Conservation (phyloP, 176 grass and related monocot genomes). For the Carex myosuroides region DNA sequence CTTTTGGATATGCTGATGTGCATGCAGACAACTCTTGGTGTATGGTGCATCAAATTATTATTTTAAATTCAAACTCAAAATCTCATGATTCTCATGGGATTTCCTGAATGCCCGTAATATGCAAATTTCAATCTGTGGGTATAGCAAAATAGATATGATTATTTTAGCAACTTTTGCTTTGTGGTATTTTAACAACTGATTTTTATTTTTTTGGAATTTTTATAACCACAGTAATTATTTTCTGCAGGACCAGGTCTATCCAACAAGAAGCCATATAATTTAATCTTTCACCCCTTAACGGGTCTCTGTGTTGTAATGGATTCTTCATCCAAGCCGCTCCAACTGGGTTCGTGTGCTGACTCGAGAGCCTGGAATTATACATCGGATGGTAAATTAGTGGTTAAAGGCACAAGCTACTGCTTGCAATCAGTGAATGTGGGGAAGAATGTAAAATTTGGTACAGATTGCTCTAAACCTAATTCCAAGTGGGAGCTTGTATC, state of each 20-base stretch:
- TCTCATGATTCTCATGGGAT: not conserved
- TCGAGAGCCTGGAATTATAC: conserved; percentile 76
- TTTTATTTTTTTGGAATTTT: not conserved
- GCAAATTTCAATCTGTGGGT: not conserved
- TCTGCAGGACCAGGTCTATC: conserved; percentile 66
- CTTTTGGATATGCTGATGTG: not conserved
- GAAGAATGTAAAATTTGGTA: conserved; percentile 35
- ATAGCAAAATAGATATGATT: not conserved
- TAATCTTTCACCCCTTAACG: conserved; percentile 72
- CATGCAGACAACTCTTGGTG: not conserved
- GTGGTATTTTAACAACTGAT: not conserved
- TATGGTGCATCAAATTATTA: not conserved
- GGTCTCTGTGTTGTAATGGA: conserved; percentile 65
- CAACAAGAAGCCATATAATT: conserved; percentile 37
- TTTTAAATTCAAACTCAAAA: not conserved
- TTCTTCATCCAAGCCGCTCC: conserved; percentile 32
- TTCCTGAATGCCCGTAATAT: not conserved
- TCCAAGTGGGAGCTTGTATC: conserved; percentile 74
- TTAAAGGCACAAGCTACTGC: conserved; percentile 51
- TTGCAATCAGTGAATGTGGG: conserved; percentile 40
- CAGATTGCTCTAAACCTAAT: conserved; percentile 39
- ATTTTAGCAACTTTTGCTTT: not conserved
- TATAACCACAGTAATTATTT: not conserved
- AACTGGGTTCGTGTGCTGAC: conserved; percentile 52
- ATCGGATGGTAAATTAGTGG: conserved; percentile 29